phyloP scores from a whole-genome alignment of 441 rosid species.

The Brassica balearica region DNA sequence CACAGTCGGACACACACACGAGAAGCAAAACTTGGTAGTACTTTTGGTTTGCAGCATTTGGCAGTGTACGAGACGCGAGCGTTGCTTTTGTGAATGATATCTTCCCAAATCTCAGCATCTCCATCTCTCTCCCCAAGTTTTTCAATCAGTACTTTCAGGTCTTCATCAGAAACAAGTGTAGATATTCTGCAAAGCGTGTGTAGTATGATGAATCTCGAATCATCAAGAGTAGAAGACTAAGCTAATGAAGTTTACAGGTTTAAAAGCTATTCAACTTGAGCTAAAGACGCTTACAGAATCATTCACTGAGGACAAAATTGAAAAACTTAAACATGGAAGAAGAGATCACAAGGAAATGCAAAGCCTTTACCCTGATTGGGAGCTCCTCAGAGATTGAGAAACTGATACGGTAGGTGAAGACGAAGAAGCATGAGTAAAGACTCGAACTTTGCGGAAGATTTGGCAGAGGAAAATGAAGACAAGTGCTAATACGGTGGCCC shows the following conservation, averaged over 20 bases:
- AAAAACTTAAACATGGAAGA: no score
- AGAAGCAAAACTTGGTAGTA: constrained; percentile 26
- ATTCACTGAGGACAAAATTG: not conserved
- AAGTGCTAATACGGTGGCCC: constrained; percentile 50
- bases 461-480: constrained; percentile 51
- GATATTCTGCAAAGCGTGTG: constrained; percentile 47
- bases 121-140: constrained; percentile 53
- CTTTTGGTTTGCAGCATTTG: constrained; percentile 78
- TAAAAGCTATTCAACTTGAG: not conserved
- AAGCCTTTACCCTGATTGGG: constrained; percentile 46
- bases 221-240: not conserved
- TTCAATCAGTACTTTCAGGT: constrained; percentile 59
- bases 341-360: not conserved
- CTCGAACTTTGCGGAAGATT: constrained; percentile 20
- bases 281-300: no score
- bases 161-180: constrained; percentile 61
- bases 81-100: constrained; percentile 59
- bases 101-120: constrained; percentile 67
- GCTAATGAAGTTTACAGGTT: not conserved
- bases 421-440: constrained; percentile 29
- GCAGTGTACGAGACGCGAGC: constrained; percentile 62
- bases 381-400: constrained; percentile 30
- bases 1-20: not conserved
- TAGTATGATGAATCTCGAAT: not conserved
- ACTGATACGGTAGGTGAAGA: constrained; percentile 27